phyloP scores from a whole-genome alignment of 164 flowering plant genomes.

The Kingdonia uniflora region DNA sequence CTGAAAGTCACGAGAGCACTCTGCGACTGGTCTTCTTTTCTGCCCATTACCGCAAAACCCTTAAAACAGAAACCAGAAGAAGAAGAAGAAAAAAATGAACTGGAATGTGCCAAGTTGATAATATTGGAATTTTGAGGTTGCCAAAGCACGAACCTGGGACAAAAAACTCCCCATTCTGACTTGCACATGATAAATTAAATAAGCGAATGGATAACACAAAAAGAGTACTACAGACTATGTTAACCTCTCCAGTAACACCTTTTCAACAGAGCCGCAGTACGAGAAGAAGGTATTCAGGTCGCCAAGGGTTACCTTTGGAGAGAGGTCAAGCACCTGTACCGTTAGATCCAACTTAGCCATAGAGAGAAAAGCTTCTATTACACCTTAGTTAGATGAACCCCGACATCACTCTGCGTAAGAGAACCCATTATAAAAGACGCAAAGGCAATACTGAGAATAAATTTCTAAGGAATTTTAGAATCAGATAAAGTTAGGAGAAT shows the following conservation, averaged over 20 bases:
- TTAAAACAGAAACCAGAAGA: not conserved
- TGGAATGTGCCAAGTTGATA: too few relatives aligned
- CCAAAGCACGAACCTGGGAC: too few relatives aligned
- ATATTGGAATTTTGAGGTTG: too few relatives aligned
- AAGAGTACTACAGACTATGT: not conserved
- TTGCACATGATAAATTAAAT: too few relatives aligned
- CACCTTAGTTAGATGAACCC: conserved; percentile 1
- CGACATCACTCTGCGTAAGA: not conserved
- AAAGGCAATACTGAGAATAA: conserved; percentile 5
- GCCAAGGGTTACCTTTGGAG: conserved; percentile 17
- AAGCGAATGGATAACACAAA: not conserved
- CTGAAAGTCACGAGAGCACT: conserved; percentile 16
- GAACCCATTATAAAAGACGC: not conserved
- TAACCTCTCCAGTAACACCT: conserved; percentile 17
- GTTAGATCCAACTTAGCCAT: conserved; percentile 16
- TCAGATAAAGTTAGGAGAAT: conserved; percentile 9
- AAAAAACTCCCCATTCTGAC: too few relatives aligned
- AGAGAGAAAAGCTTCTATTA: not conserved
- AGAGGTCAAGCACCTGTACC: conserved; percentile 21
- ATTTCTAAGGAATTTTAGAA: conserved; percentile 1
- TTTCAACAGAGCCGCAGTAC: conserved; percentile 17
- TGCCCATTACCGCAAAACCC: conserved; percentile 5
- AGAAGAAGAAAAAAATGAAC: not conserved
- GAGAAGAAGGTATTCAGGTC: conserved; percentile 27
- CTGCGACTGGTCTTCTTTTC: conserved; percentile 14